These are phyloP conservation scores for Termitomyces bulborhizus DNA, from an alignment of 768 basidiomycete genomes.

Conservation along the genomic window DNA sequence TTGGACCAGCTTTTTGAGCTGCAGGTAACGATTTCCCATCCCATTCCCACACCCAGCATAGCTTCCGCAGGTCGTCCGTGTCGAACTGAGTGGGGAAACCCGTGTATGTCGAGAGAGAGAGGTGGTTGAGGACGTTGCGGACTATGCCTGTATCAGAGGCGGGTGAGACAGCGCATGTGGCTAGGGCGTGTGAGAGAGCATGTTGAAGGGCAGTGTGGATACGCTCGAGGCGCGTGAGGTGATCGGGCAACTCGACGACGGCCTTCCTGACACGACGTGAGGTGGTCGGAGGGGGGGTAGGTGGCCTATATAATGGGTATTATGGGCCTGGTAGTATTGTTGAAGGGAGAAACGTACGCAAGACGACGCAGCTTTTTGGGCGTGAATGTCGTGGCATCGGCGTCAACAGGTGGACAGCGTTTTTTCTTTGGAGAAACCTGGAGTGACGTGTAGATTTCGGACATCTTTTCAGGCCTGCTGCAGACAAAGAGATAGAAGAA, in stretches of 20 bases:
- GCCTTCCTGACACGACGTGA: conserved; percentile 24
- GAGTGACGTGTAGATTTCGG: conserved; percentile 56
- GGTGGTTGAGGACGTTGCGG: conserved; percentile 72
- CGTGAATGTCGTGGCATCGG: conserved; percentile 43
- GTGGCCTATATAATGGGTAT: conserved; percentile 32
- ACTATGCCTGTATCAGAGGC: conserved; percentile 70
- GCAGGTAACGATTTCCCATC: conserved; percentile 42
- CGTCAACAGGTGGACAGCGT: conserved; percentile 49
- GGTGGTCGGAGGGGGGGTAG: conserved; percentile 51
- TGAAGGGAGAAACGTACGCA: conserved; percentile 31
- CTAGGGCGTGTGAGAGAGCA: conserved; percentile 80
- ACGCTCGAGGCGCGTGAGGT: conserved; percentile 54
- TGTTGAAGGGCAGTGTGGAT: conserved; percentile 72
- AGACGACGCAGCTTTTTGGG: conserved; percentile 67
- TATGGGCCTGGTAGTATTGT: conserved; percentile 1
- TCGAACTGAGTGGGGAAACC: conserved; percentile 61
- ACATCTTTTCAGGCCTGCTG: conserved; percentile 30
- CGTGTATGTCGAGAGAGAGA: conserved; percentile 62
- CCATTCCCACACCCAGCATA: conserved; percentile 94
- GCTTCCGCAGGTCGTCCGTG: conserved; percentile 61
- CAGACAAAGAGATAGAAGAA: neutral
- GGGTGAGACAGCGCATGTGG: conserved; percentile 75
- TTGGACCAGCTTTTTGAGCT: neutral
- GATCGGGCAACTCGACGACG: conserved; percentile 36
- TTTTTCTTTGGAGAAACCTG: conserved; percentile 68